These are phyloP conservation scores for Galerina sulciceps DNA, from an alignment of 768 basidiomycete species.

Conservation along the genomic window DNA sequence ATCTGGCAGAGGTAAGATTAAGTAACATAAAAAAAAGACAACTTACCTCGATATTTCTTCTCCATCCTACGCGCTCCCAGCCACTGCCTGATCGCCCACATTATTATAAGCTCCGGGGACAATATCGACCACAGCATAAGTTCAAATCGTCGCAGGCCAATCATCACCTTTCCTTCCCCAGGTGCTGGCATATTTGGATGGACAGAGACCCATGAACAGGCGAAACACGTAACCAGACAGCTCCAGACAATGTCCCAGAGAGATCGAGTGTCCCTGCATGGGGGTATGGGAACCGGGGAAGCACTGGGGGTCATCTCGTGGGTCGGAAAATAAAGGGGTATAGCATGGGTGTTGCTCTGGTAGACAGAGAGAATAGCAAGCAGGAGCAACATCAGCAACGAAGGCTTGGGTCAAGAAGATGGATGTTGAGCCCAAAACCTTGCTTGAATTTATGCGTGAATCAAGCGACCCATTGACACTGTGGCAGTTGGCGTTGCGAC, in stretches of 20 bases:
- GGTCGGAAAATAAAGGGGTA: no score
- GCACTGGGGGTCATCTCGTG: no score
- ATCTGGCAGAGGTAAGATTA: neutral
- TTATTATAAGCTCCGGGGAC: slow-evolving; percentile 24
- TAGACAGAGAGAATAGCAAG: no score
- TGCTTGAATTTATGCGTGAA: no score
- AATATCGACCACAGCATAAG: slow-evolving; percentile 18
- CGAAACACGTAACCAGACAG: slow-evolving; percentile 16
- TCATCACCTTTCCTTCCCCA: neutral
- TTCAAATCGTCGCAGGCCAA: slow-evolving; percentile 1
- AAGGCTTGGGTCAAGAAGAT: no score
- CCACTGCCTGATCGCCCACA: slow-evolving; percentile 26
- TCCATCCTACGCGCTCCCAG: slow-evolving; percentile 10
- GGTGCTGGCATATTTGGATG: slow-evolving; percentile 16
- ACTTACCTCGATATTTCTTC: neutral
- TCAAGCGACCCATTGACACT: no score
- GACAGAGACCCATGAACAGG: slow-evolving; percentile 18
- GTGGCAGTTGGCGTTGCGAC: no score
- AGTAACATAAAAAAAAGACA: no score
- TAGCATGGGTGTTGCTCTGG: no score
- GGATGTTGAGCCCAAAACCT: no score
- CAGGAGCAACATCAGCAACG: no score
- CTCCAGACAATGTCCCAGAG: slow-evolving; percentile 18
- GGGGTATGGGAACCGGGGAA: no score
- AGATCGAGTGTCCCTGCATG: neutral